These are phyloP conservation scores for Mortierella alpina DNA, from an alignment of 192 early-diverging fungal genomes.

Conservation along the genomic window DNA sequence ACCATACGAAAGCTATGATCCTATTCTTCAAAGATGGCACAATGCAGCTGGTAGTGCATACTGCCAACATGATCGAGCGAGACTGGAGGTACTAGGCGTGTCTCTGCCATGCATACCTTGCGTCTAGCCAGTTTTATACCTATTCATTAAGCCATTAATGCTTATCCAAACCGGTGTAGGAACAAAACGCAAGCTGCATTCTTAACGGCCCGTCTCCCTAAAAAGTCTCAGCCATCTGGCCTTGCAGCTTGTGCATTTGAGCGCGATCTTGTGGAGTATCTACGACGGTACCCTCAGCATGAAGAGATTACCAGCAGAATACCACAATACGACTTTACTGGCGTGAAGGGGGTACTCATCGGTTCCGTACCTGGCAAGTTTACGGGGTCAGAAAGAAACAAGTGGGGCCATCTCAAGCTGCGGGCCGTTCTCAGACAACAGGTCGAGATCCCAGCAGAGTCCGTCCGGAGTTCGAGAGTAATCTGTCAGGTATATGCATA, in stretches of 20 bases:
- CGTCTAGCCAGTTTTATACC: not conserved
- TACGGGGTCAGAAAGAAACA: slow-evolving; percentile 42
- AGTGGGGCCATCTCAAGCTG: slow-evolving; percentile 67
- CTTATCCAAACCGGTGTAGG: slow-evolving; percentile 9
- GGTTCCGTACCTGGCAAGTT: slow-evolving; percentile 71
- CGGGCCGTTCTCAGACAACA: slow-evolving; percentile 50
- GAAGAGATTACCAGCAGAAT: slow-evolving; percentile 49
- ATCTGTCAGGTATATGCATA: slow-evolving; percentile 57
- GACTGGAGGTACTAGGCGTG: slow-evolving; percentile 67
- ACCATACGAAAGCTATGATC: slow-evolving; percentile 75
- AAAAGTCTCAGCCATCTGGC: slow-evolving; percentile 29
- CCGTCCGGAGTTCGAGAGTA: slow-evolving; percentile 38
- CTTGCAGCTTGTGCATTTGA: slow-evolving; percentile 60
- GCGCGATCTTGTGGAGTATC: slow-evolving; percentile 64
- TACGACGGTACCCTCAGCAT: slow-evolving; percentile 55
- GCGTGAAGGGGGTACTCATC: slow-evolving; percentile 62
- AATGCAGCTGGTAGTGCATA: slow-evolving; percentile 66
- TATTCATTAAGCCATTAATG: not conserved
- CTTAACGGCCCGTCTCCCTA: slow-evolving; percentile 53
- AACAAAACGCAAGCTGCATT: slow-evolving; percentile 72
- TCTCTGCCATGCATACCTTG: not conserved
- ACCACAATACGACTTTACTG: slow-evolving; percentile 62
- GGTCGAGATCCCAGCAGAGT: slow-evolving; percentile 39
- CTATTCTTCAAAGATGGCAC: slow-evolving; percentile 61
- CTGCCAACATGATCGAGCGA: slow-evolving; percentile 69